A percentile compares a stretch with the other conserved stretches of the same genome.
Conservation (phyloP, 2,329 filamentous ascomycete genomes). For the Aureobasidium uvarum region DNA sequence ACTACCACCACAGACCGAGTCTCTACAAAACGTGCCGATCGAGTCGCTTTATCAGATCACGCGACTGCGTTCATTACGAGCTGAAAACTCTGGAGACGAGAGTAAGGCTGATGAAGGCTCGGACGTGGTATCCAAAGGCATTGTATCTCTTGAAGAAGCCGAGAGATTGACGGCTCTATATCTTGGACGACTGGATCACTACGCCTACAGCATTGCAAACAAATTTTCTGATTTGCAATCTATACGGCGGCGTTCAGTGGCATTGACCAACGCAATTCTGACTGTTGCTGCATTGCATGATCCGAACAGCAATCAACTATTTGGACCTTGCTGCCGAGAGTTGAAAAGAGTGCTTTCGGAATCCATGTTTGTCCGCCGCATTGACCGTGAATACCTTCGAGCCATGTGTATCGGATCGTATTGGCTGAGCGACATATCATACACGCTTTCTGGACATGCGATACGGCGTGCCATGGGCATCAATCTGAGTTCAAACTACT, state of each 20-base stretch:
- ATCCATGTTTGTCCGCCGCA: conserved; percentile 57
- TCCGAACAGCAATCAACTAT: conserved; percentile 53
- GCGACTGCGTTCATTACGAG: conserved; percentile 16
- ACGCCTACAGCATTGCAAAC: conserved; percentile 49
- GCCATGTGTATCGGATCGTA: conserved; percentile 61
- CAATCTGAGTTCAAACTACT: conserved; percentile 40
- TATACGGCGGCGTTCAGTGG: conserved; percentile 54
- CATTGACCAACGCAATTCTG: conserved; percentile 56
- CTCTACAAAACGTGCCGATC: conserved; percentile 17
- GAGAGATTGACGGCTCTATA: conserved; percentile 46
- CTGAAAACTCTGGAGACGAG: conserved; percentile 25
- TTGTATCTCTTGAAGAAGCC: conserved; percentile 47
- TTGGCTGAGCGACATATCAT: conserved; percentile 62
- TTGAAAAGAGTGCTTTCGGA: conserved; percentile 57
- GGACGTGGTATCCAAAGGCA: conserved; percentile 54
- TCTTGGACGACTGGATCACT: conserved; percentile 47
- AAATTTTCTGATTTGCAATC: conserved; percentile 48
- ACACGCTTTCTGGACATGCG: conserved; percentile 59
- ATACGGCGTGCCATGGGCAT: conserved; percentile 52
- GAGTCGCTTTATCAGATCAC: conserved; percentile 26
- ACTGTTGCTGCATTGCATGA: conserved; percentile 60
- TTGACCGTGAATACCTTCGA: conserved; percentile 56
- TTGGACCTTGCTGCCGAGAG: conserved; percentile 57
- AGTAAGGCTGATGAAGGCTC: conserved; percentile 44
- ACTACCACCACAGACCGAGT: conserved; percentile 33